These are phyloP conservation scores for Camelina neglecta DNA, from an alignment of 345 rosid species.

Conservation along the genomic window DNA sequence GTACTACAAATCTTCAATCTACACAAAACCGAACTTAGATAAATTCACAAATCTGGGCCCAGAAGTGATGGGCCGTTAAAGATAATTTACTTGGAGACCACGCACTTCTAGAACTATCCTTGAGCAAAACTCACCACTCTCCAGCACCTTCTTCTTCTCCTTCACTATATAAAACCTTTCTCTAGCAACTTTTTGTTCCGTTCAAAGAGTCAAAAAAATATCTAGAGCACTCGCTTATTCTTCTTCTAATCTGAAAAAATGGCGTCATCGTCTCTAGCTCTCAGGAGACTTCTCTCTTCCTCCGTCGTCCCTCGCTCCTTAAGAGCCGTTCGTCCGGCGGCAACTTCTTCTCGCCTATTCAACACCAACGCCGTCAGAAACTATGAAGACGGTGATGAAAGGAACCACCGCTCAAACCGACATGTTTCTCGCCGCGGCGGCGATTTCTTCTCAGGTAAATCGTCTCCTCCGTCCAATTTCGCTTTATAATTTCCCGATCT, in stretches of 20 bases:
- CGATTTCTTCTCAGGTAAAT: slow-evolving; percentile 25
- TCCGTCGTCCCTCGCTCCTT: slow-evolving; percentile 30
- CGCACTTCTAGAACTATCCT: slow-evolving; percentile 26
- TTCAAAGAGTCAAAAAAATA: not conserved
- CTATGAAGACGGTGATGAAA: slow-evolving; percentile 8
- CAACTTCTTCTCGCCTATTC: slow-evolving; percentile 45
- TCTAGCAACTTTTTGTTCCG: not conserved
- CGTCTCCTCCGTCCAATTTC: not conserved
- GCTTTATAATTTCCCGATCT: not conserved
- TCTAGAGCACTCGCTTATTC: not conserved
- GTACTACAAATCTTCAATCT: slow-evolving; percentile 11
- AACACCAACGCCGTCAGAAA: slow-evolving; percentile 43
- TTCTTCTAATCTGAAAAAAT: slow-evolving; percentile 3
- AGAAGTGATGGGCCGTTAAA: slow-evolving; percentile 10
- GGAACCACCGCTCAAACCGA: not conserved
- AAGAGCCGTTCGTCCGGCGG: slow-evolving; percentile 28
- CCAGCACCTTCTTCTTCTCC: slow-evolving; percentile 5
- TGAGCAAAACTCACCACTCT: not conserved
- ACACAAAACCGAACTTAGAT: slow-evolving; percentile 6
- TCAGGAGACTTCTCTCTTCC: slow-evolving; percentile 46
- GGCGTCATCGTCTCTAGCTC: slow-evolving; percentile 48
- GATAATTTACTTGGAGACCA: slow-evolving; percentile 19
- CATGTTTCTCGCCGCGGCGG: slow-evolving; percentile 16
- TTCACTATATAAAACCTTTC: not conserved
- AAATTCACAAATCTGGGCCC: slow-evolving; percentile 21